Conservation (phyloP, 1,139 yeast genomes). For the Saccharomyces hybrid region DNA sequence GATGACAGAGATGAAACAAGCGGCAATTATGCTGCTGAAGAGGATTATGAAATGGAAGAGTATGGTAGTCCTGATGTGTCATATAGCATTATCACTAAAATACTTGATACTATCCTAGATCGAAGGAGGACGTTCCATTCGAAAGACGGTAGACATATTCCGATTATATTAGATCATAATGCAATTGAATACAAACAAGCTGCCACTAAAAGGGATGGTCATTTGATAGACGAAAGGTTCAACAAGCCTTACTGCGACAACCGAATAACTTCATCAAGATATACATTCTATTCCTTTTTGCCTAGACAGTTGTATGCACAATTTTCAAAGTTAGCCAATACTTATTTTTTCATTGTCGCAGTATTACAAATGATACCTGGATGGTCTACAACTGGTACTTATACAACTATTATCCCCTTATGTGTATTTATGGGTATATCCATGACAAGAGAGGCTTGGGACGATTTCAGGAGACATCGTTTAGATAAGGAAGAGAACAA, state of each 20-base stretch:
- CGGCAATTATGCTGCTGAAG: slow-evolving; percentile 9
- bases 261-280: slow-evolving; percentile 77
- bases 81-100: slow-evolving; percentile 16
- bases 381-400: slow-evolving; percentile 97
- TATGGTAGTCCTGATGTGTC: slow-evolving; percentile 10
- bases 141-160: slow-evolving; percentile 68
- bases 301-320: slow-evolving; percentile 89
- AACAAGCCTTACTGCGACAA: slow-evolving; percentile 59
- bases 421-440: slow-evolving; percentile 84
- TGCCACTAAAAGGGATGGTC: slow-evolving; percentile 18
- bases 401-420: slow-evolving; percentile 86
- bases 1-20: slow-evolving; percentile 8
- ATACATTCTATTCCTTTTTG: slow-evolving; percentile 69
- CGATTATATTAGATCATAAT: slow-evolving; percentile 42
- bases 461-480: slow-evolving; percentile 81
- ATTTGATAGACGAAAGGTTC: slow-evolving; percentile 55
- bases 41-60: slow-evolving; percentile 11
- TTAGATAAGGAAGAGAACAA: slow-evolving; percentile 83
- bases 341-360: slow-evolving; percentile 78
- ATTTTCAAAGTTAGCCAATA: slow-evolving; percentile 85
- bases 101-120: slow-evolving; percentile 29
- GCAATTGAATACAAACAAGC: slow-evolving; percentile 16
- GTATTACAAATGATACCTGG: slow-evolving; percentile 93
- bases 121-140: slow-evolving; percentile 35
- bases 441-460: slow-evolving; percentile 87